Evolutionary conservation across 768 basidiomycete genomes (phyloP), one percentile per base, ranked within the genome.

Genomic region (Russula earlei): DNA sequence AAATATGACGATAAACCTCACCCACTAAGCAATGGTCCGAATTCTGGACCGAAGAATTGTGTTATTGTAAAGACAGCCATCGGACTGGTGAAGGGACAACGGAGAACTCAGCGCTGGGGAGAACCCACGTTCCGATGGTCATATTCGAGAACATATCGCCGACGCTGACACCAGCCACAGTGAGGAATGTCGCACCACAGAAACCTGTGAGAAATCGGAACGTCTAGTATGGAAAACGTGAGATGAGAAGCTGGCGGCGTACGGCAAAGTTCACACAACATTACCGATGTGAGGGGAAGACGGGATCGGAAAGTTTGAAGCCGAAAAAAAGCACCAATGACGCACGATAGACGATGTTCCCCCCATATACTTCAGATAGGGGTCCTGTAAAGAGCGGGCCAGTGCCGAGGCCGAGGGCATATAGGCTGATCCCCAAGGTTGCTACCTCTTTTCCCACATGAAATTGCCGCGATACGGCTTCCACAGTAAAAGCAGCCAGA

Each of bases 261-360:
- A 25, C 36, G n/a, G n/a, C 12, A 10, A n/a, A 36, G 20, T 47
- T 36, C 54, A 38, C 9, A 40, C 48, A 44, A 52, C 43, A 24
- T 54, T 51, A 83, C 83, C 77, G 24, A 81, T 75, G 62, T 87
- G 74, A 4, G 80, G 81, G 0, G 85, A 77, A 59, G 91, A 90
- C 0, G 85, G 84, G 5, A 87, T 81, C 0, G 86, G 84, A 63
- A 83, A 84, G 14, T 81, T n/a, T 79, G 49, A 85, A 75, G 1
- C 78, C 64, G 62, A 86, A 80, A 65, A 86, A 83, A 3, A 80
- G 60, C 0, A 70, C 61, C 59, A 84, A 89, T 0, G 85, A 83
- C 4, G 75, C 62, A 11, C 75, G 72, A 65, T 91, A 88, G 11
- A 89, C 76, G 44, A 75, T 67, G 53, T 79, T 82, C 42, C 84